These are phyloP conservation scores for Drechslerella stenobrocha DNA, from an alignment of 2,329 filamentous ascomycete genomes.

Conservation along the genomic window DNA sequence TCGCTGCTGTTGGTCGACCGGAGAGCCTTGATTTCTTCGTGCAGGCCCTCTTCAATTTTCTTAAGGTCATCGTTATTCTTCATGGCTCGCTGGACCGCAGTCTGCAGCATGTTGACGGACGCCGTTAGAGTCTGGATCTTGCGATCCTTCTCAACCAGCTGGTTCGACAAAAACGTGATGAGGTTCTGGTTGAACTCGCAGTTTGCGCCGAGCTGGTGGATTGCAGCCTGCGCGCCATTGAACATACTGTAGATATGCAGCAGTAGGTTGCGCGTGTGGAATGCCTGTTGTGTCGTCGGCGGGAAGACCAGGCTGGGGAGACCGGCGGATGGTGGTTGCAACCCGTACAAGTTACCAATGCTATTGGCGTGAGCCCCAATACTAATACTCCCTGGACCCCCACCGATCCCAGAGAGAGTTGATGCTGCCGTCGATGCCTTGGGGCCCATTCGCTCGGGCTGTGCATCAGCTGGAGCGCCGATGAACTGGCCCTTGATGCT, in stretches of 20 bases:
- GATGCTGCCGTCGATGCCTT: slow-evolving; percentile 35
- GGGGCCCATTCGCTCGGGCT: slow-evolving; percentile 14
- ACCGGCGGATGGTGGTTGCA: slow-evolving; percentile 13
- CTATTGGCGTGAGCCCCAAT: slow-evolving; percentile 2
- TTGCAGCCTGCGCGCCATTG: slow-evolving; percentile 43
- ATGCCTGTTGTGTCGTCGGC: slow-evolving; percentile 40
- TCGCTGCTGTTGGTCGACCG: slow-evolving; percentile 18
- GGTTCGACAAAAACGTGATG: slow-evolving; percentile 42
- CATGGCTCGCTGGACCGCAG: slow-evolving; percentile 43
- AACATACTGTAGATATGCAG: slow-evolving; percentile 47
- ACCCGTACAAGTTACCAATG: slow-evolving; percentile 1
- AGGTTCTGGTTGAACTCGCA: slow-evolving; percentile 48
- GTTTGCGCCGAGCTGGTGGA: slow-evolving; percentile 44
- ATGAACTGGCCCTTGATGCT: slow-evolving; percentile 29
- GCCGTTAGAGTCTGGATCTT: slow-evolving; percentile 46
- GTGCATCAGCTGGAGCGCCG: slow-evolving; percentile 16
- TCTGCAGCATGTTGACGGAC: slow-evolving; percentile 46
- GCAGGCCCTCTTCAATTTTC: slow-evolving; percentile 36
- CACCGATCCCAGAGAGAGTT: slow-evolving; percentile 18
- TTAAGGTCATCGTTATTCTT: slow-evolving; percentile 47
- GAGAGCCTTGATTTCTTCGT: slow-evolving; percentile 37
- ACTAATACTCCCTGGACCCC: slow-evolving; percentile 9
- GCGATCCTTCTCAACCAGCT: slow-evolving; percentile 42
- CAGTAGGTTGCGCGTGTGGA: slow-evolving; percentile 41
- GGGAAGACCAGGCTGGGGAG: slow-evolving; percentile 41